phyloP scores from a whole-genome alignment of 345 rosid species.

The Anacardium occidentale region DNA sequence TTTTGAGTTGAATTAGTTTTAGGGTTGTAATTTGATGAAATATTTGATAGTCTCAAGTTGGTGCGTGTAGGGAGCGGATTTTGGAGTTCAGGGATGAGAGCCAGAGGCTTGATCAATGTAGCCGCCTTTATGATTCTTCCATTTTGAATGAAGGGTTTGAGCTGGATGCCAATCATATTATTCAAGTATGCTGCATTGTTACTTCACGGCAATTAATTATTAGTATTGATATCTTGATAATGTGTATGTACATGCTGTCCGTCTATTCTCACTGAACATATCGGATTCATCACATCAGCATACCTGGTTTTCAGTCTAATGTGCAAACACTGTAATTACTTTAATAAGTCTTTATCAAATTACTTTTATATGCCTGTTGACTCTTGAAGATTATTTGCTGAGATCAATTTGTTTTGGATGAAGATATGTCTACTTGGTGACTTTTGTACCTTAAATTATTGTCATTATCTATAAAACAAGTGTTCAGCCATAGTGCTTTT shows the following conservation, averaged over 20 bases:
- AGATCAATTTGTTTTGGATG: background rate
- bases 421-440: background rate
- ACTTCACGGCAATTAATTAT: background rate
- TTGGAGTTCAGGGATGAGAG: slow-evolving; percentile 86
- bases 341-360: background rate
- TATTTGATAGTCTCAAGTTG: slow-evolving; percentile 16
- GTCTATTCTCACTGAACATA: too few species aligned
- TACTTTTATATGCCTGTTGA: background rate
- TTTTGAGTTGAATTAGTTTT: slow-evolving; percentile 2
- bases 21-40: background rate
- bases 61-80: slow-evolving; percentile 59
- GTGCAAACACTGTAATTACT: background rate
- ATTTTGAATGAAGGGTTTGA: slow-evolving; percentile 84
- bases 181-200: slow-evolving; percentile 62
- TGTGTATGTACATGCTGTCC: background rate
- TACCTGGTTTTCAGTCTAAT: background rate
- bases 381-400: background rate
- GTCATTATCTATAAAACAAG: background rate
- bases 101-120: slow-evolving; percentile 87
- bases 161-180: slow-evolving; percentile 80
- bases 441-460: background rate
- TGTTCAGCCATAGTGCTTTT: background rate
- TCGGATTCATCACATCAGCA: too few species aligned
- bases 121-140: slow-evolving; percentile 93
- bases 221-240: background rate